Percentiles rank a stretch among this genome's conserved stretches.
Evolutionary conservation across 1,284 basidiomycete genomes (phyloP).

Genomic region (Rhodotorula sp.): DNA sequence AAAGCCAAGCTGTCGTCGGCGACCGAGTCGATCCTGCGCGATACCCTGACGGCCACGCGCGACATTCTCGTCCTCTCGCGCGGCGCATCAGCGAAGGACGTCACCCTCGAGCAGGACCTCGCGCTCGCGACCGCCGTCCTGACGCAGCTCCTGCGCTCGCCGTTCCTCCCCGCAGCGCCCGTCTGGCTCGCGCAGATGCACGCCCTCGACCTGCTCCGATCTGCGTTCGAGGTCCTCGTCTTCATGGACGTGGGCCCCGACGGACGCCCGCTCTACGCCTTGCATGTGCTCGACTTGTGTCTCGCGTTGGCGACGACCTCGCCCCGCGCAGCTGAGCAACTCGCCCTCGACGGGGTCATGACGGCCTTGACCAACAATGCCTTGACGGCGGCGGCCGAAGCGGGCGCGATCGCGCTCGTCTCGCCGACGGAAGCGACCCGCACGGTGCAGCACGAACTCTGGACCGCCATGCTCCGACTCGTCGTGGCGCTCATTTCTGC

Average conservation of each 20-base stretch:
- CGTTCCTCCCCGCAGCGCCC: constrained; percentile 63
- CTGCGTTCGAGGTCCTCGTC: constrained; percentile 65
- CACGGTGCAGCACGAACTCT: constrained; percentile 73
- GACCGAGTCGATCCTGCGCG: constrained; percentile 63
- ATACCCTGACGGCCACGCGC: constrained; percentile 70
- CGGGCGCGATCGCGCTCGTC: constrained; percentile 67
- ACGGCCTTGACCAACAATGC: constrained; percentile 79
- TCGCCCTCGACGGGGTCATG: constrained; percentile 79
- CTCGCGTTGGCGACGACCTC: constrained; percentile 73
- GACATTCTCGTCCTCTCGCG: constrained; percentile 66
- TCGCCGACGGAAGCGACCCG: constrained; percentile 69
- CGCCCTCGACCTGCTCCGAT: constrained; percentile 74
- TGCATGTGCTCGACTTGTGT: constrained; percentile 78
- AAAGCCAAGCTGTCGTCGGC: constrained; percentile 60
- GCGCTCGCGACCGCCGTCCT: constrained; percentile 77
- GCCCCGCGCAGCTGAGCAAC: constrained; percentile 72
- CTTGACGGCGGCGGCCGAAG: constrained; percentile 70
- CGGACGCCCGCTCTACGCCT: constrained; percentile 61
- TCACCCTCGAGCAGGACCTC: constrained; percentile 73
- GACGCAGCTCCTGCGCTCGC: constrained; percentile 65
- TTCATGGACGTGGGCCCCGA: constrained; percentile 35
- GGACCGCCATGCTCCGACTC: constrained; percentile 81
- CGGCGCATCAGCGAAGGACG: constrained; percentile 54
- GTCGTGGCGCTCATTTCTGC: constrained; percentile 67
- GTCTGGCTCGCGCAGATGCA: constrained; percentile 81